Evolutionary conservation across 2,329 filamentous ascomycete species (phyloP).

Genomic region (Pseudogymnoascus sp.): DNA sequence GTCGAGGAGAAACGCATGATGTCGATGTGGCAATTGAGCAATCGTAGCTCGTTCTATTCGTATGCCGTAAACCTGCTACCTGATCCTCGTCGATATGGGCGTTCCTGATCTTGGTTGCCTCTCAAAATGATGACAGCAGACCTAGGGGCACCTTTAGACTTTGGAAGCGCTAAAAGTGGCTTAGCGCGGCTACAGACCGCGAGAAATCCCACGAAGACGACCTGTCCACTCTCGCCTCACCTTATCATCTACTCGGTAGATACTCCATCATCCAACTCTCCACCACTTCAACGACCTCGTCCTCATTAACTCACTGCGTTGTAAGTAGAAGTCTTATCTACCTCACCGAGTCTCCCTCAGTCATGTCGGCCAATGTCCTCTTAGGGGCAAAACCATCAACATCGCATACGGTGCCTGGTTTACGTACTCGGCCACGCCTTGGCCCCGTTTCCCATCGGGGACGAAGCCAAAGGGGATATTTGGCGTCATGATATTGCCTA

Average conservation of each 20-base stretch:
- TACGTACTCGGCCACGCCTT: conserved; percentile 1
- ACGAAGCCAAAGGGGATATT: conserved; percentile 2
- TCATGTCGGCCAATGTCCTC: background rate
- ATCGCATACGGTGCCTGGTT: conserved; percentile 7
- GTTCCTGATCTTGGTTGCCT: conserved; percentile 10
- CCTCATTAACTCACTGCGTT: conserved; percentile 10
- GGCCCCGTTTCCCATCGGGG: conserved; percentile 5
- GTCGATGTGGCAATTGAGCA: conserved; percentile 11
- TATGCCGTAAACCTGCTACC: conserved; percentile 8
- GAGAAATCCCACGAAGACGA: conserved; percentile 12
- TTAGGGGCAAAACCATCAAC: conserved; percentile 4
- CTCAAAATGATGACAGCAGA: conserved; percentile 6
- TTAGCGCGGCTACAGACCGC: conserved; percentile 10
- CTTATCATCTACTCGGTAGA: conserved; percentile 11
- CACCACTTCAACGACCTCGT: conserved; percentile 11
- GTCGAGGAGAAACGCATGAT: conserved; percentile 29
- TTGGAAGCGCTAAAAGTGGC: conserved; percentile 4
- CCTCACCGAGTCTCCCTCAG: conserved; percentile 1
- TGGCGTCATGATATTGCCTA: background rate
- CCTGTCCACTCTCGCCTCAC: conserved; percentile 12
- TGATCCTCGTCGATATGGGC: conserved; percentile 4
- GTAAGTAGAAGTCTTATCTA: conserved; percentile 8
- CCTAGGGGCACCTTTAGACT: conserved; percentile 11
- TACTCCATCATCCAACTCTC: conserved; percentile 11
- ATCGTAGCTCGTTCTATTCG: background rate